Percentiles rank a stretch among this genome's conserved stretches.
These are phyloP conservation scores for Serendipita sp. DNA, from an alignment of 1,284 basidiomycete species.

Conservation along the genomic window DNA sequence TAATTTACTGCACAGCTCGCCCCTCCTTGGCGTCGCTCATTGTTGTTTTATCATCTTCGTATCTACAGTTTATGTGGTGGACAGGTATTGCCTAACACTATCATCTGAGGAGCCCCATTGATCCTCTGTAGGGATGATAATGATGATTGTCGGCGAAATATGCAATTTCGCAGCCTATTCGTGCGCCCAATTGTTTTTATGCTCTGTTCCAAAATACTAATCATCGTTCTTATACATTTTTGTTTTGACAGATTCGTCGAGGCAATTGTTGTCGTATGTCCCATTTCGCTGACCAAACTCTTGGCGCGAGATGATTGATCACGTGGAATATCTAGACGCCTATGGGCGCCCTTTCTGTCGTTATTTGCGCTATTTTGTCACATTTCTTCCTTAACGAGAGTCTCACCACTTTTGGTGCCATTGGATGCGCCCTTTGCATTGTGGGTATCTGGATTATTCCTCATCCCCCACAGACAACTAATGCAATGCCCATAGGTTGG, in stretches of 20 bases:
- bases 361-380: constrained; percentile 20
- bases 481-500: constrained; percentile 23
- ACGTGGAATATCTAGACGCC: constrained; percentile 28
- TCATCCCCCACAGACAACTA: constrained; percentile 17
- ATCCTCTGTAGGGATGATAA: constrained; percentile 14
- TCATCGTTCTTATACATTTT: constrained; percentile 2
- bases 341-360: constrained; percentile 53
- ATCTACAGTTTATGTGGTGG: constrained; percentile 35
- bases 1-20: constrained; percentile 3
- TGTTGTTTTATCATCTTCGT: too few relatives aligned
- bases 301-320: constrained; percentile 16
- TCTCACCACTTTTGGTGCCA: constrained; percentile 43
- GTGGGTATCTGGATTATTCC: constrained; percentile 19
- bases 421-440: constrained; percentile 45
- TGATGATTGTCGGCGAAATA: constrained; percentile 33
- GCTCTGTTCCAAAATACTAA: constrained; percentile 10
- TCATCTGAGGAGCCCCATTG: too few relatives aligned
- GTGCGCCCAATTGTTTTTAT: neutral
- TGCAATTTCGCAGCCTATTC: constrained; percentile 25
- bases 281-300: constrained; percentile 6
- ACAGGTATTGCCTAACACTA: constrained; percentile 18
- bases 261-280: constrained; percentile 32
- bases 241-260: constrained; percentile 30
- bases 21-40: neutral
- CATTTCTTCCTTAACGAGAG: constrained; percentile 38